A percentile compares a stretch with the other conserved stretches of the same genome.
Conservation (phyloP, 257 asterid genomes). For the Nicotiana benthamiana region DNA sequence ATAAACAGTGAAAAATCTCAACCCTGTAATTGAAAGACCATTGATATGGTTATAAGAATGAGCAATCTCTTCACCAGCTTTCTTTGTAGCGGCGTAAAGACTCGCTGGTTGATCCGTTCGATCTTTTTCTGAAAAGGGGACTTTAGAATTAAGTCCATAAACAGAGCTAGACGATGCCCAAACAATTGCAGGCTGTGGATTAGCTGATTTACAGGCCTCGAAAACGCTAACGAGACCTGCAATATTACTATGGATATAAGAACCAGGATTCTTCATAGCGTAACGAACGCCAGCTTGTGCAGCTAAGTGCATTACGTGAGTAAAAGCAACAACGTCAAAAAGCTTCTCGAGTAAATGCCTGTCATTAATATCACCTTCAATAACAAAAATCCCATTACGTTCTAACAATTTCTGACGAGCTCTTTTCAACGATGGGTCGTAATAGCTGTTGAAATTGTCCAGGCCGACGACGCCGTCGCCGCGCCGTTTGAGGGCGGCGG, state of each 20-base stretch:
- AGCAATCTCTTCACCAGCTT: conserved; percentile 46
- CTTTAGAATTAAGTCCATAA: conserved; percentile 33
- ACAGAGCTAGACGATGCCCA: conserved; percentile 50
- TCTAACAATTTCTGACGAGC: conserved; percentile 25
- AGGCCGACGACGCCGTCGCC: conserved; percentile 44
- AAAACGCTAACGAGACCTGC: conserved; percentile 41
- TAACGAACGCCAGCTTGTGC: conserved; percentile 49
- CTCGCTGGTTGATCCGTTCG: conserved; percentile 35
- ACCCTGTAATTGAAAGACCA: conserved; percentile 36
- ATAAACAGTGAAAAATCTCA: conserved; percentile 34
- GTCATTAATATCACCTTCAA: conserved; percentile 32
- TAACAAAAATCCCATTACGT: conserved; percentile 15
- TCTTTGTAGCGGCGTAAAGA: conserved; percentile 38
- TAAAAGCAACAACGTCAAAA: conserved; percentile 22
- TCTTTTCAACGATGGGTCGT: conserved; percentile 32
- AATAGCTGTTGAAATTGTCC: conserved; percentile 34
- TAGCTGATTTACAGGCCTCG: conserved; percentile 34
- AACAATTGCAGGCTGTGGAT: conserved; percentile 32
- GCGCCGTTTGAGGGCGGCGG: conserved; percentile 25
- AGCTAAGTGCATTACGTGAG: conserved; percentile 41
- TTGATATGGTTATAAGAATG: conserved; percentile 37
- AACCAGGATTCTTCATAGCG: conserved; percentile 35
- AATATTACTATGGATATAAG: conserved; percentile 33
- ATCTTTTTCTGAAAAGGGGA: conserved; percentile 34
- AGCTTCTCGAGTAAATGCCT: conserved; percentile 11